A percentile compares a stretch with the other conserved stretches of the same genome.
Evolutionary conservation across 768 basidiomycete species (phyloP).

Genomic region (Guyanaporus albipodus): DNA sequence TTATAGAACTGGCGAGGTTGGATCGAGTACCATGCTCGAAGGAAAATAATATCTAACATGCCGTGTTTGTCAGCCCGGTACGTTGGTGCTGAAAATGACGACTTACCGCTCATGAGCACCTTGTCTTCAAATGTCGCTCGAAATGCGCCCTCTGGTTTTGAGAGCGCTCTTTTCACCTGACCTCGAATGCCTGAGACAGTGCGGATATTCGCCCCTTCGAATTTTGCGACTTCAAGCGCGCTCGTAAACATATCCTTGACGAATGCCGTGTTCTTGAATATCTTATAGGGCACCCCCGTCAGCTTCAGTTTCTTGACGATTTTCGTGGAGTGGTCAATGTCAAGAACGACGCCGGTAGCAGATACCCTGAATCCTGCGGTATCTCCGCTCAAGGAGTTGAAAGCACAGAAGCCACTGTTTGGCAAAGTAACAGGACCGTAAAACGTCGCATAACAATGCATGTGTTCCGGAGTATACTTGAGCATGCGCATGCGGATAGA

Average conservation of each 20-base stretch:
- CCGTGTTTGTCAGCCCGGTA: background rate
- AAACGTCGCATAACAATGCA: slow-evolving; percentile 99
- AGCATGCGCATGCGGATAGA: slow-evolving; percentile 98
- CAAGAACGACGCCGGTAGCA: slow-evolving; percentile 92
- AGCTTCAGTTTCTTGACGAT: slow-evolving; percentile 99
- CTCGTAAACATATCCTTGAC: slow-evolving; percentile 95
- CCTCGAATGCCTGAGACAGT: slow-evolving; percentile 96
- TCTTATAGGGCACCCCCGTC: slow-evolving; percentile 93
- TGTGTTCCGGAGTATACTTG: slow-evolving; percentile 99
- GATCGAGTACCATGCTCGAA: slow-evolving; percentile 95
- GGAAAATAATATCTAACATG: slow-evolving; percentile 85
- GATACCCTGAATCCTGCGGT: slow-evolving; percentile 79
- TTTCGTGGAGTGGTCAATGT: slow-evolving; percentile 87
- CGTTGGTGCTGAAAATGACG: background rate
- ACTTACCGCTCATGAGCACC: slow-evolving; percentile 89
- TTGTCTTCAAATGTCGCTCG: slow-evolving; percentile 99
- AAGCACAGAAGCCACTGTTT: slow-evolving; percentile 96
- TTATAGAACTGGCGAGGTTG: slow-evolving; percentile 96
- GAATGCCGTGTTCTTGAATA: slow-evolving; percentile 99
- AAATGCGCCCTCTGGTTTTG: slow-evolving; percentile 95
- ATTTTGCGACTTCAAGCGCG: slow-evolving; percentile 94
- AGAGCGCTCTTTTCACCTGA: slow-evolving; percentile 92
- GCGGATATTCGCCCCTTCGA: slow-evolving; percentile 94
- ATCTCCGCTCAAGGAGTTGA: slow-evolving; percentile 75
- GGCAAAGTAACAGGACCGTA: slow-evolving; percentile 90